A percentile compares a stretch with the other conserved stretches of the same genome.
Conservation (phyloP, 2,329 filamentous ascomycete species). For the Cytospora leucostoma region DNA sequence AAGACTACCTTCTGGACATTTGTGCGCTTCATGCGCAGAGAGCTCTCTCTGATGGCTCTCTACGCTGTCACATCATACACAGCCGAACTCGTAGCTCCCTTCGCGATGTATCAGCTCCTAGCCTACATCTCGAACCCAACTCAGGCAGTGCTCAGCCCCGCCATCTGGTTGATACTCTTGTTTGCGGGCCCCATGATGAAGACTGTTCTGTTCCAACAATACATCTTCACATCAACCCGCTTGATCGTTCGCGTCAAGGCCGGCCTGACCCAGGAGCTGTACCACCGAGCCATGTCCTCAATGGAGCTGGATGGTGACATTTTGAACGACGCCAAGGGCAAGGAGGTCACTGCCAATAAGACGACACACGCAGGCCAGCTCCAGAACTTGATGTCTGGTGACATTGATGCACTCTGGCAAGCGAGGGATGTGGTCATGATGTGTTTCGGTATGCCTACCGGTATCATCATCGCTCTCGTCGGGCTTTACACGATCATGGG, state of each 20-base stretch:
- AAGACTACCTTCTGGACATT: conserved; percentile 49
- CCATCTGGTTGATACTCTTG: conserved; percentile 54
- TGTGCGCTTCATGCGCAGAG: conserved; percentile 44
- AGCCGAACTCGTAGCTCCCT: conserved; percentile 54
- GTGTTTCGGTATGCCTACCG: conserved; percentile 47
- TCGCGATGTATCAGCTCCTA: conserved; percentile 55
- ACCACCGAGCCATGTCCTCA: conserved; percentile 55
- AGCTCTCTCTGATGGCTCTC: conserved; percentile 49
- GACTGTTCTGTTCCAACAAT: conserved; percentile 56
- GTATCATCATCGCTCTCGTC: conserved; percentile 49
- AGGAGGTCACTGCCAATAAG: conserved; percentile 27
- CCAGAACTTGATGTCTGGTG: conserved; percentile 58
- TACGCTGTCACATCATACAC: conserved; percentile 42
- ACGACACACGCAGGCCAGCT: conserved; percentile 31
- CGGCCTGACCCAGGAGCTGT: conserved; percentile 59
- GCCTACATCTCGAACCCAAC: conserved; percentile 51
- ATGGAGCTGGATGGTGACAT: conserved; percentile 60
- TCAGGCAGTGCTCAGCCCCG: conserved; percentile 29
- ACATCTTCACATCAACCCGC: conserved; percentile 59
- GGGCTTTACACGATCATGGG: conserved; percentile 58
- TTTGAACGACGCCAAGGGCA: conserved; percentile 39
- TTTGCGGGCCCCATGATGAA: conserved; percentile 52
- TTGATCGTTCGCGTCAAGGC: conserved; percentile 58
- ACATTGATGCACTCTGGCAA: conserved; percentile 56
- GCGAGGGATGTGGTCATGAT: conserved; percentile 54